Evolutionary conservation across 2,329 filamentous ascomycete species (phyloP), one percentile per base, ranked within the genome.

Genomic region (Calonectria fujianensis): DNA sequence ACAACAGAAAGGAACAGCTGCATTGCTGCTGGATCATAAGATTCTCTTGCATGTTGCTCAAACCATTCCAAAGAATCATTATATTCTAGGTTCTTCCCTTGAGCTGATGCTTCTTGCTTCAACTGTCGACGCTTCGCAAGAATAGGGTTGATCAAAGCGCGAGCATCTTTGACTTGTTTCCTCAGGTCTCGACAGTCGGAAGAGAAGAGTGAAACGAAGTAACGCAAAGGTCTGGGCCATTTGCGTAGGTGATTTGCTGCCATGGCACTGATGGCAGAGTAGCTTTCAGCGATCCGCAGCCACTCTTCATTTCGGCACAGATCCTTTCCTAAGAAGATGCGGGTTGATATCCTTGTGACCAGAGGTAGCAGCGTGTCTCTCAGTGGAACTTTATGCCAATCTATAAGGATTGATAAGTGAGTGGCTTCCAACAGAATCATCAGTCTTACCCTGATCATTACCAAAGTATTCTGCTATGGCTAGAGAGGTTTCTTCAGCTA

Each of bases 181-280:
- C 11, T 52, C 27, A 52, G 50, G 27, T 52, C 27, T 29, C 50
- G 24, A 13, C 50, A 52, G 1, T 52, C 50, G 50, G 50, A 29
- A 52, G 50, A 52, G 24, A 52, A 13, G 50, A 52, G 50, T 52
- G 50, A 52, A 52, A 52, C 50, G 27, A 52, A 13, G 50, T 52
- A 52, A 31, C 50, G 50, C 27, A 52, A 52, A 31, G 50, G 50
- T 14, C 27, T 13, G 13, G 50, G 50, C 50, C 50, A 52, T 52
- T 13, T 52, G 50, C 50, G 50, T 52, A 52, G 50, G 50, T 52
- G 50, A 52, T 52, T 52, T 52, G 50, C 50, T 52, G 31, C 50
- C 50, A 6, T 13, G 8, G 50, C 50, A 52, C 27, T 31, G 31
- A 27, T 52, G 24, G 50, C 31, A 52, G 50, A 52, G 18, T 52